Conservation (phyloP, 306 rosid species). For the Casuarina equisetifolia region DNA sequence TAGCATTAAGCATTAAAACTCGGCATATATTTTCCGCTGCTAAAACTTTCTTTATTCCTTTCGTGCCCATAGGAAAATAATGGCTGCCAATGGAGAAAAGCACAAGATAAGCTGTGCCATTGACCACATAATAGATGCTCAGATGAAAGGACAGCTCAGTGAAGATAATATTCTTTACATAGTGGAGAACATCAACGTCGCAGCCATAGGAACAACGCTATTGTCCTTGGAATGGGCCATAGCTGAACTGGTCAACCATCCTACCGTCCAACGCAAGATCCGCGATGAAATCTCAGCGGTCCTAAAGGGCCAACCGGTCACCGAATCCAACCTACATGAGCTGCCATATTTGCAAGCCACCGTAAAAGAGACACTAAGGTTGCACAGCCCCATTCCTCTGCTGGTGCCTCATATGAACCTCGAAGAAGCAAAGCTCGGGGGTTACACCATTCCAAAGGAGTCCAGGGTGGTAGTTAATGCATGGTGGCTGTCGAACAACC, state of each 20-base stretch:
- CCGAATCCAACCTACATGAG: conserved; percentile 62
- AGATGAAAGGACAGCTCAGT: conserved; percentile 74
- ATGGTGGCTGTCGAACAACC: conserved; percentile 90
- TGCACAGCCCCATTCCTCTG: conserved; percentile 75
- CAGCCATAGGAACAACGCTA: conserved; percentile 81
- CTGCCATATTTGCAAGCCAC: conserved; percentile 75
- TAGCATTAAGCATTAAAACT: no score
- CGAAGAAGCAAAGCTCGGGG: conserved; percentile 75
- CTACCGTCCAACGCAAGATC: conserved; percentile 57
- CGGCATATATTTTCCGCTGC: not conserved
- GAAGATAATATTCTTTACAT: conserved; percentile 76
- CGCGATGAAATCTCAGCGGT: conserved; percentile 61
- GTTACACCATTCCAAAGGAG: conserved; percentile 65
- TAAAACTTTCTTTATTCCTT: not conserved
- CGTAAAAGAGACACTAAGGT: conserved; percentile 69
- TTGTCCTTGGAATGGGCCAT: conserved; percentile 96
- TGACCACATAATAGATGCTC: conserved; percentile 80
- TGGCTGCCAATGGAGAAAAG: conserved; percentile 62
- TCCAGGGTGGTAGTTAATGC: conserved; percentile 84
- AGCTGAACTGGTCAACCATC: conserved; percentile 79
- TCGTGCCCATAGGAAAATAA: conserved; percentile 42
- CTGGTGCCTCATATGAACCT: conserved; percentile 94
- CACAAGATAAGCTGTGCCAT: conserved; percentile 78
- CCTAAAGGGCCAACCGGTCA: conserved; percentile 51
- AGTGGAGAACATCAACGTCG: conserved; percentile 77